phyloP scores from a whole-genome alignment of 345 rosid species.

The Crucihimalaya himalaica region DNA sequence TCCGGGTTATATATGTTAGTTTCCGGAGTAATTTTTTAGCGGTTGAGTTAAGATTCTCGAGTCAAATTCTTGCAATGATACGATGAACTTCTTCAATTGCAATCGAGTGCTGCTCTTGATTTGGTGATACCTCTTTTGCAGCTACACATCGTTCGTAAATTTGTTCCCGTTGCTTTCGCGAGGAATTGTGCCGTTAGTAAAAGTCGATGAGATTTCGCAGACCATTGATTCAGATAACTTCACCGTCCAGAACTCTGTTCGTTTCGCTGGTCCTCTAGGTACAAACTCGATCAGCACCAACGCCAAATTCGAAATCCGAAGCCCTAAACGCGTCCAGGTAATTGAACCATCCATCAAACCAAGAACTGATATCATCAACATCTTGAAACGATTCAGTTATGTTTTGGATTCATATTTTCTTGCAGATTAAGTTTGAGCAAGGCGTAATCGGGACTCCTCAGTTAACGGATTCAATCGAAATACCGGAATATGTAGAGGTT shows the following conservation, averaged over 20 bases:
- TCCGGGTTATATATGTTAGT: background rate
- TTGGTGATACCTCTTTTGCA: conserved; percentile 21
- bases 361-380: background rate
- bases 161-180: conserved; percentile 74
- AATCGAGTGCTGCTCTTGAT: background rate
- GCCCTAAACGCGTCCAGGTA: conserved; percentile 88
- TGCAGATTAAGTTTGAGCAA: conserved; percentile 80
- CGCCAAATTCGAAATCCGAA: conserved; percentile 82
- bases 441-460: conserved; percentile 90
- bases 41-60: background rate
- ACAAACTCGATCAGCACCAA: conserved; percentile 69
- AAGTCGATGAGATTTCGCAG: conserved; percentile 87
- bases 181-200: conserved; percentile 55
- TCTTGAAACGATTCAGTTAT: background rate
- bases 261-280: conserved; percentile 68
- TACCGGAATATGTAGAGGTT: conserved; percentile 76
- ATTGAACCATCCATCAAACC: background rate
- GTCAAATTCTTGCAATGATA: background rate
- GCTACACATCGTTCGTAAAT: conserved; percentile 72
- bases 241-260: conserved; percentile 70
- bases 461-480: conserved; percentile 76
- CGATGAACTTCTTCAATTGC: background rate
- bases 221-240: conserved; percentile 74
- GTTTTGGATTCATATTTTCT: background rate
- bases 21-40: background rate